A percentile compares a stretch with the other conserved stretches of the same genome.
Conservation (phyloP, 2,329 filamentous ascomycete species). For the Chaetomium globosum region DNA sequence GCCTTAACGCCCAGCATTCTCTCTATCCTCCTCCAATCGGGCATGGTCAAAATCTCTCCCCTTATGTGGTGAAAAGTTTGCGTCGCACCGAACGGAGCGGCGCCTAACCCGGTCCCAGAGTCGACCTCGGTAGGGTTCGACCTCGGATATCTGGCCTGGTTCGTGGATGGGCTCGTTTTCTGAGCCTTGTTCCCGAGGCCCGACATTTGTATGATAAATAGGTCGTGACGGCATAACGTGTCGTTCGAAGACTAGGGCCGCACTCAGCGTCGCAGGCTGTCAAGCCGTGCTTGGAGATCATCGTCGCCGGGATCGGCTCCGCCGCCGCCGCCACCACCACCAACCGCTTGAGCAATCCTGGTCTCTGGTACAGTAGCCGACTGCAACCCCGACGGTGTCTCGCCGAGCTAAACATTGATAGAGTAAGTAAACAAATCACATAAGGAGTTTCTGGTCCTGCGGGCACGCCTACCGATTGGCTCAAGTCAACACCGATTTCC, state of each 20-base stretch:
- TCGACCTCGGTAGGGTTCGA: not conserved
- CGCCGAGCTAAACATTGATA: conserved; percentile 68
- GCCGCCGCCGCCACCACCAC: conserved; percentile 53
- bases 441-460: not conserved
- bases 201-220: not conserved
- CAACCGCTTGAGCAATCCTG: conserved; percentile 83
- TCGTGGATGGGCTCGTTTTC: not conserved
- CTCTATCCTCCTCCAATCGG: not conserved
- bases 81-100: not conserved
- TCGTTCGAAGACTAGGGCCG: not conserved
- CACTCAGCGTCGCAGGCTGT: conserved; percentile 71
- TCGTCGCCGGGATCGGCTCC: conserved; percentile 71
- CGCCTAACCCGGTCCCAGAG: too few species aligned
- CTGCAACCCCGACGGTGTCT: conserved; percentile 84
- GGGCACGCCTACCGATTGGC: conserved; percentile 71
- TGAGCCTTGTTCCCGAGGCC: not conserved
- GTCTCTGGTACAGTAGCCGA: conserved; percentile 71
- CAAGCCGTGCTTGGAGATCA: conserved; percentile 88
- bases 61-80: not conserved
- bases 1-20: conserved; percentile 7
- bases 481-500: conserved; percentile 93
- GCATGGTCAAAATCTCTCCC: not conserved
- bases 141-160: not conserved
- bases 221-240: conserved; percentile 3
- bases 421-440: conserved; percentile 38